Base-by-base conservation (phyloP, 2,329 filamentous ascomycete genomes). In the Fusarium neocosmosporiellum region DNA sequence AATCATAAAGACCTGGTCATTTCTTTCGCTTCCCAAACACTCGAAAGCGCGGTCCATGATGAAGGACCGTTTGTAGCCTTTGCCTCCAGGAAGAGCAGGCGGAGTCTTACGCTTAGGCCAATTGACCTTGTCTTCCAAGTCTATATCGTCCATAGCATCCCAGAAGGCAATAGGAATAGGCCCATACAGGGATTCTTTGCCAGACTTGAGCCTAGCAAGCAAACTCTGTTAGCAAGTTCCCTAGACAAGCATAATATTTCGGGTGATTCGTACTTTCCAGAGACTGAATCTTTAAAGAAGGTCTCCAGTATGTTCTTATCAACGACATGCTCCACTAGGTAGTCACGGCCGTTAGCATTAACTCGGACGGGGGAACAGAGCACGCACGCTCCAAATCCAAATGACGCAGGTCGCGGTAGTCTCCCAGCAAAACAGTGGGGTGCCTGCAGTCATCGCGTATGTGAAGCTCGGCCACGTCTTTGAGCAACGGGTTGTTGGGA, bases 261-360 rank as follows among this genome's bases (percentile, higher is more conserved):
- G 22, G 46, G 24, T 29, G 7, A 24, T 29, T 46, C 59, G n/a
- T 55, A 63, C 59, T 6, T 20, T 43, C 48, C 48, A 9, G 16
- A 5, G 59, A 24, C 34, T 54, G 59, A 18, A 14, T 41, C 33
- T n/a, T 9, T 8, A 18, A 55, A 43, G 24, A 63, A 63, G 13
- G 5, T 29, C 33, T 46, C n/a, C 9, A 54, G 24, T 18, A 54
- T 31, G 24, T 27, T 57, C 37, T 58, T 63, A 14, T 63, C 60
- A 13, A 58, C 2, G 50, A 33, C 16, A 63, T 57, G 60, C 60
- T 63, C 60, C 7, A 54, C 60, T 63, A 27, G 20, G n/a, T n/a
- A n/a, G n/a, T 63, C 31, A 7, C 9, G 37, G 16, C 31, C 31
- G 20, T 63, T 48, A 27, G 27, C n/a, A n/a, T n/a, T n/a, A n/a